Evolutionary conservation across 2,329 filamentous ascomycete species (phyloP).

Genomic region (Penicillium sp.): DNA sequence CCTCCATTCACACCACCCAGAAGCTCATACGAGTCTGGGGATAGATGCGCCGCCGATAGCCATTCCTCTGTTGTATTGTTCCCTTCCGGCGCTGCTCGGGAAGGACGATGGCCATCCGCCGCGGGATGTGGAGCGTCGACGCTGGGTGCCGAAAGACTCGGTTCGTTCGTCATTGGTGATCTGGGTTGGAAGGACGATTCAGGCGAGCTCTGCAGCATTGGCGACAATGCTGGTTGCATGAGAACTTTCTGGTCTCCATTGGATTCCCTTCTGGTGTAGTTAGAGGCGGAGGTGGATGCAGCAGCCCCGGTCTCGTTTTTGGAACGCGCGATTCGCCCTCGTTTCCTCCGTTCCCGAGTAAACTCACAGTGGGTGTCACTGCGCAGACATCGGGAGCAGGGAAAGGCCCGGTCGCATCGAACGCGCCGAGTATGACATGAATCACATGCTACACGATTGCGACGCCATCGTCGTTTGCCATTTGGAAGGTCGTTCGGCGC

Average conservation of each 20-base stretch:
- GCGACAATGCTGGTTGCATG: conserved; percentile 15
- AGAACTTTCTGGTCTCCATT: conserved; percentile 13
- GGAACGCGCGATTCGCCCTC: conserved; percentile 74
- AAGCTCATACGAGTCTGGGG: conserved; percentile 34
- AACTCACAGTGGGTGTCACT: conserved; percentile 71
- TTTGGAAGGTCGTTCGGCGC: conserved; percentile 22
- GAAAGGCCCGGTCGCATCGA: conserved; percentile 88
- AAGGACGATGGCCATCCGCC: conserved; percentile 18
- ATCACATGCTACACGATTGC: conserved; percentile 3
- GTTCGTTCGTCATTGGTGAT: conserved; percentile 31
- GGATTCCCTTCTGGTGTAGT: conserved; percentile 7
- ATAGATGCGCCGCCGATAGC: conserved; percentile 33
- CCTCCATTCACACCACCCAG: conserved; percentile 25
- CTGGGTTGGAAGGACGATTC: conserved; percentile 24
- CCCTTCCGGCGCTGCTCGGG: conserved; percentile 16
- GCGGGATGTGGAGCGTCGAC: conserved; percentile 31
- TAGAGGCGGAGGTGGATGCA: background rate
- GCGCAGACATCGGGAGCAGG: conserved; percentile 89
- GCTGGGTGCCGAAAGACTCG: conserved; percentile 30
- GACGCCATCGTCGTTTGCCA: conserved; percentile 31
- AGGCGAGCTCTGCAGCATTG: conserved; percentile 24
- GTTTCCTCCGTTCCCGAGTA: conserved; percentile 86
- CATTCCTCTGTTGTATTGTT: conserved; percentile 36
- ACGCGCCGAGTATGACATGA: conserved; percentile 84
- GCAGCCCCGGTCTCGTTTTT: conserved; percentile 60